Evolutionary conservation across 257 asterid species (phyloP).

Genomic region (Nicotiana paniculata): DNA sequence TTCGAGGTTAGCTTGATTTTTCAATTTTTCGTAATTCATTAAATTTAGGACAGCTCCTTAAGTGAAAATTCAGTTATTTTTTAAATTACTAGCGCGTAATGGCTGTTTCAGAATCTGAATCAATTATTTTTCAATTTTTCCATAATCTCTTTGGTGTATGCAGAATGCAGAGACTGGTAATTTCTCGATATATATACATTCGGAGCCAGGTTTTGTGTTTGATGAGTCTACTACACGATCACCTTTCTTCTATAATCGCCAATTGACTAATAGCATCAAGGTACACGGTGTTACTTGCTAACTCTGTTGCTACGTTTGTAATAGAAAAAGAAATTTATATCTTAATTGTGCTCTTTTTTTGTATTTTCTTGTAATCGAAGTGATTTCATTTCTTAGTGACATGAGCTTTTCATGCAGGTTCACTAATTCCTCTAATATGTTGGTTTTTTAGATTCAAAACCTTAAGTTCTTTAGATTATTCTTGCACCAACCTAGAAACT

Average conservation of each 20-base stretch:
- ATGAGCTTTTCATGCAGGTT: background rate
- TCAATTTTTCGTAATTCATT: background rate
- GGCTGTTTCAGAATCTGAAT: background rate
- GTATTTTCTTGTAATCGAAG: background rate
- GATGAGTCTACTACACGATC: slow-evolving; percentile 75
- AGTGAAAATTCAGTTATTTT: background rate
- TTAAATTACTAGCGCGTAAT: background rate
- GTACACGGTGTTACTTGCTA: slow-evolving; percentile 25
- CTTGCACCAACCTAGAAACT: background rate
- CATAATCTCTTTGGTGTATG: slow-evolving; percentile 13
- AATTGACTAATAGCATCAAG: slow-evolving; percentile 62
- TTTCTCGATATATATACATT: slow-evolving; percentile 66
- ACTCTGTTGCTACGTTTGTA: background rate
- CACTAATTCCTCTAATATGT: background rate
- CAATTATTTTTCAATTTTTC: too few relatives aligned
- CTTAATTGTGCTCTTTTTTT: background rate
- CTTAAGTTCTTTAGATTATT: background rate
- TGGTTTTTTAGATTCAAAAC: background rate
- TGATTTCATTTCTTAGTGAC: background rate
- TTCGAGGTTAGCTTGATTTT: slow-evolving; percentile 53
- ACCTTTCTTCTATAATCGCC: slow-evolving; percentile 50
- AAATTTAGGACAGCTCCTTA: background rate
- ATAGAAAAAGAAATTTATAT: background rate
- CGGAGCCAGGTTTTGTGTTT: slow-evolving; percentile 81
- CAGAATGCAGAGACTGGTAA: slow-evolving; percentile 62